Conservation (phyloP, 2,329 filamentous ascomycete genomes). For the Hypocrella siamensis region DNA sequence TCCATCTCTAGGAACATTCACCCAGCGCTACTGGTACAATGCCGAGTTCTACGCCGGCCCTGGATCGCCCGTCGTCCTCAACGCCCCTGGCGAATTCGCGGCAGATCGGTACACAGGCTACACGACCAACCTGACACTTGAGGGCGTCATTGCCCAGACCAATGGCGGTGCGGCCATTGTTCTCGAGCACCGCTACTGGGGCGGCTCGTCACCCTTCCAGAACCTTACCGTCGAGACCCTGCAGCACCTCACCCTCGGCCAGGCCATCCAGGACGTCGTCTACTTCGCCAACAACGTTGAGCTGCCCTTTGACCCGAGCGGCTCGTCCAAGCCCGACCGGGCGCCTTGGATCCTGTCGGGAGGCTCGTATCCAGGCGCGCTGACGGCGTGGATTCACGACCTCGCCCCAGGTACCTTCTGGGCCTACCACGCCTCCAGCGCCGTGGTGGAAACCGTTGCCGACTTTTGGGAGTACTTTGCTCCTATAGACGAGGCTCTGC, state of each 20-base stretch:
- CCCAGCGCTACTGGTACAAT: conserved; percentile 68
- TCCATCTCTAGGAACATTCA: conserved; percentile 42
- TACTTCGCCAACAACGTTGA: conserved; percentile 60
- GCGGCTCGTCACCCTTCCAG: conserved; percentile 49
- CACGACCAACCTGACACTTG: conserved; percentile 56
- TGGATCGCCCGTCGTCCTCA: conserved; percentile 61
- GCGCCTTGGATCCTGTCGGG: conserved; percentile 64
- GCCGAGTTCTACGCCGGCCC: conserved; percentile 55
- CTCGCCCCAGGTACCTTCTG: conserved; percentile 62
- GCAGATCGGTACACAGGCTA: conserved; percentile 42
- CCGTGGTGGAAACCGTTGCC: conserved; percentile 57
- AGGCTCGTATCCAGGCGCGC: conserved; percentile 64
- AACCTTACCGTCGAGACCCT: conserved; percentile 51
- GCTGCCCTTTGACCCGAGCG: conserved; percentile 49
- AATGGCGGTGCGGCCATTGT: conserved; percentile 59
- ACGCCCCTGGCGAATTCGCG: conserved; percentile 48
- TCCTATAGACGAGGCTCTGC: conserved; percentile 26
- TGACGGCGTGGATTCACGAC: conserved; percentile 56
- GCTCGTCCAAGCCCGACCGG: conserved; percentile 45
- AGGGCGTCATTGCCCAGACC: conserved; percentile 47
- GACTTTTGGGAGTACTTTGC: conserved; percentile 50
- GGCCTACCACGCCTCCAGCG: conserved; percentile 62
- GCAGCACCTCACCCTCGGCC: conserved; percentile 63
- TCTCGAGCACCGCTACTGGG: conserved; percentile 75
- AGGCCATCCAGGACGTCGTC: conserved; percentile 58